Base-by-base conservation (phyloP, 2,329 filamentous ascomycete species). In the Epichloe hybrida region DNA sequence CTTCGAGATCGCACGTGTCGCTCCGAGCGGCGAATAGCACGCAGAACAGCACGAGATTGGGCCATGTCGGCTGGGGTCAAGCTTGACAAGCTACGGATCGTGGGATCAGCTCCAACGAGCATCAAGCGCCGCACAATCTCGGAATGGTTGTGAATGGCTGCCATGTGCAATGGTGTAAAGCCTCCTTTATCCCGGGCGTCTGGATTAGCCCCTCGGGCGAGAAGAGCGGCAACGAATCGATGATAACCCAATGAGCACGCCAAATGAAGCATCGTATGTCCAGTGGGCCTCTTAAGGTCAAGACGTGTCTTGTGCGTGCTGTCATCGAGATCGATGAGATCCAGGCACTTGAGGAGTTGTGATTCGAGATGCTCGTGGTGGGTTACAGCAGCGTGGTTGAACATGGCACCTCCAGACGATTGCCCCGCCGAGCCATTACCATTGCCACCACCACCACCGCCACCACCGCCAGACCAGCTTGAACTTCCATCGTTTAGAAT, bases 81-180 rank as follows among this genome's bases (percentile, higher is more conserved):
- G 21, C 84, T 84, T 48, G 81, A 81, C 45, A 86, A 67, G 60
- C 81, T 90, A 57, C 81, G 76, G 53, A 86, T 72, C 43, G 76
- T 81, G 35, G 84, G 79, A 65, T 89, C 83, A 2, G 86, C 86
- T 39, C 86, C 85, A 40, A 80, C 77, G 23, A 85, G 72, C 57
- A 90, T 81, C 52, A 95, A 74, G 13, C 84, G 79, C 53, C 84
- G 77, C 13, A 91, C 83, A 57, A 93, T 88, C 61, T 88, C 82
- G 11, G 79, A 71, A 60, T 89, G 83, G 54, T 83, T 80, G 64
- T 86, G 83, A 61, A 94, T 76, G 27, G 85, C 82, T 20, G 88
- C 88, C 62, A 91, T 78, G 64, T 94, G 87, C 69, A 94, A 76
- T 13, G 88, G 81, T 4, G 86, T 88, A 65, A 88, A 91, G 21